Base-by-base conservation (phyloP, 1,139 yeast genomes). In the Yamadazyma sp. region DNA sequence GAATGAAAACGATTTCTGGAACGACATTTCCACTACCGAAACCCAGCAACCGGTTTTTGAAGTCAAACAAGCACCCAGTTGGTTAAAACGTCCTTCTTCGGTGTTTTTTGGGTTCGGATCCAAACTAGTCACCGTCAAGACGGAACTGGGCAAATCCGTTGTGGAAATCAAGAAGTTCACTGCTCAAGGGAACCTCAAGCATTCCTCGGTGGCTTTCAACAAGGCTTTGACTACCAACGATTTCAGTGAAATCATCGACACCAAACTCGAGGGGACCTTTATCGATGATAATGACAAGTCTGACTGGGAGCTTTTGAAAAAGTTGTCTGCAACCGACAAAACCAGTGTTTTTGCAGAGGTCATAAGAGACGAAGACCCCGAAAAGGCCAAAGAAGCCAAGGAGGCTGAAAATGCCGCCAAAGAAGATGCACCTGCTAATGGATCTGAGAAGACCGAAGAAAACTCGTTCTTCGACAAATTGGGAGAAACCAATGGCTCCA, bases 51-150 rank as follows among this genome's bases (percentile, higher is more conserved):
- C 87, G 2, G 77, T 77, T 11, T 83, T 85, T 50, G 70, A 73
- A 22, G 71, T 78, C 24, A 69, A 73, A 44, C 96, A 89, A 62
- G 95, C 97, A 16, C 99, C 99, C 31, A 60, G 67, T 41, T 94
- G 98, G 98, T 76, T 88, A 46, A 77, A 78, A 47, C 73, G 84
- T 47, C 89, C 89, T n/a, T 70, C 77, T 3, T 72, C 83, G 34
- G 96, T 84, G 8, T 70, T 81, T 4, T 94, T 94, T 69, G 98
- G 96, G 0, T 92, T 89, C 64, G 98, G 98, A 40, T 95, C 96
- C 31, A 88, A 86, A 62, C 62, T 92, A 34, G 95, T 86, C 6
- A 61, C 73, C 8, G 79, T 87, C 22, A 59, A 62, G 31, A 67
- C 70, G 25, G 62, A 56, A 34, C 64, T 64, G 21, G 73, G 72